A percentile compares a stretch with the other conserved stretches of the same genome.
Evolutionary conservation across 2,329 filamentous ascomycete species (phyloP).

Genomic region (Diaporthe caulivora): DNA sequence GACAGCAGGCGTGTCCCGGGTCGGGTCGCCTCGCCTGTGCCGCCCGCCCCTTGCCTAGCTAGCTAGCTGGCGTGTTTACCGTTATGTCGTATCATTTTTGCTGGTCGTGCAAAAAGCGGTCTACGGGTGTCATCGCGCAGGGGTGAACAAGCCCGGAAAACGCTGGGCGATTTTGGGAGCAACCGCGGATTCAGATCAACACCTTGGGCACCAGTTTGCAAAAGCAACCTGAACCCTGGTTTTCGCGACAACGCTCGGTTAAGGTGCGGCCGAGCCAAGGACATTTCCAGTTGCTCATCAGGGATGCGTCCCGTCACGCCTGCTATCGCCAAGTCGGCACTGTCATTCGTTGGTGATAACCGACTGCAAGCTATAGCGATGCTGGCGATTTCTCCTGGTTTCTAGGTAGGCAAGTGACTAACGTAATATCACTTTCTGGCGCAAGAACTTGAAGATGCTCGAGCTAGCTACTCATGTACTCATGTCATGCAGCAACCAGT

Average conservation of each 20-base stretch:
- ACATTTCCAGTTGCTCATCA: neutral
- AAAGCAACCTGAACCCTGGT: constrained; percentile 10
- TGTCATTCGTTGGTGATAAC: neutral
- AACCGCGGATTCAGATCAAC: neutral
- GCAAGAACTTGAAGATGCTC: neutral
- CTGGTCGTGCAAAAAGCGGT: constrained; percentile 14
- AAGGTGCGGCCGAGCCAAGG: constrained; percentile 2
- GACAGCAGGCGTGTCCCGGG: neutral
- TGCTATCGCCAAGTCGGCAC: neutral
- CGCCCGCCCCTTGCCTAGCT: neutral
- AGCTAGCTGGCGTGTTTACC: neutral
- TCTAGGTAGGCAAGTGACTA: neutral
- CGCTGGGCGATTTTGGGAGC: neutral
- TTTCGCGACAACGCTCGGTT: neutral
- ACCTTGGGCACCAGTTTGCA: neutral
- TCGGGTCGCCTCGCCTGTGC: constrained; percentile 5
- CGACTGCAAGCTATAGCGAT: neutral
- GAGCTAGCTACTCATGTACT: neutral
- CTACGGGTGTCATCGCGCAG: constrained; percentile 13
- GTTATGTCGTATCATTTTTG: constrained; percentile 3
- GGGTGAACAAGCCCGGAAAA: neutral
- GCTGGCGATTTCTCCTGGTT: neutral
- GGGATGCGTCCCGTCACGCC: neutral
- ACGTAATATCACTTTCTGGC: too few relatives aligned
- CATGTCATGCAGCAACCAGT: neutral